A percentile compares a stretch with the other conserved stretches of the same genome.
Evolutionary conservation across 2,329 filamentous ascomycete species (phyloP).

Genomic region (Cercospora sp.): DNA sequence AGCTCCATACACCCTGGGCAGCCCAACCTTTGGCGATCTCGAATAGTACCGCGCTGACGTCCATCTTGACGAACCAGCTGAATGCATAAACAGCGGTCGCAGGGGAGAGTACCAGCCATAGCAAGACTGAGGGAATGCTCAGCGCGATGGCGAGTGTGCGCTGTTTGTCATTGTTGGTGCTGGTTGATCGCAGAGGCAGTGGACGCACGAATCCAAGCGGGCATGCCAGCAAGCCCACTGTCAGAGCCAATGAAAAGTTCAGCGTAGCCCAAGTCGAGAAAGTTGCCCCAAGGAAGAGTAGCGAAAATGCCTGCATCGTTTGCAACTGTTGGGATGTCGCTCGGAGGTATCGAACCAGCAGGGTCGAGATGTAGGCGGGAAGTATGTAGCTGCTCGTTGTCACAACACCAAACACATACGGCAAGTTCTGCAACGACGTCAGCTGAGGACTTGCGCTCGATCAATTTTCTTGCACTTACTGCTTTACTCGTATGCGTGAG

Average conservation of each 20-base stretch:
- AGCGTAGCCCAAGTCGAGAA: conserved; percentile 90
- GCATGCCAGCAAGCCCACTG: conserved; percentile 74
- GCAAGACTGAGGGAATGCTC: conserved; percentile 14
- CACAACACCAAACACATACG: conserved; percentile 43
- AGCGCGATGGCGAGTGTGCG: conserved; percentile 15
- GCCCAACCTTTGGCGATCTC: conserved; percentile 37
- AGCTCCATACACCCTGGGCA: conserved; percentile 37
- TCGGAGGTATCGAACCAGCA: conserved; percentile 22
- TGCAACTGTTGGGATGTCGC: conserved; percentile 63
- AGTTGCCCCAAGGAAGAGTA: conserved; percentile 89
- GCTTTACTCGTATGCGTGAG: conserved; percentile 72
- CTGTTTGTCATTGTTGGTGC: conserved; percentile 5
- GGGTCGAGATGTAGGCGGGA: conserved; percentile 28
- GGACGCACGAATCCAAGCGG: conserved; percentile 73
- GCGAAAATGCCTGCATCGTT: conserved; percentile 84
- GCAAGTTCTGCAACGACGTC: conserved; percentile 48
- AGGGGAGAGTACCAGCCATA: conserved; percentile 27
- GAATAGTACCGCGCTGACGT: conserved; percentile 28
- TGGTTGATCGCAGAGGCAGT: conserved; percentile 16
- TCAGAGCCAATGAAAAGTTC: conserved; percentile 88
- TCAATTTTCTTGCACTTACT: conserved; percentile 51
- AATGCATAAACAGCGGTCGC: conserved; percentile 27
- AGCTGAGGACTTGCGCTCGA: neutral
- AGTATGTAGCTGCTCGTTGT: conserved; percentile 47
- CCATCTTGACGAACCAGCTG: conserved; percentile 25